These are phyloP conservation scores for Flaveria robusta DNA, from an alignment of 129 eudicot genomes.

Conservation along the genomic window DNA sequence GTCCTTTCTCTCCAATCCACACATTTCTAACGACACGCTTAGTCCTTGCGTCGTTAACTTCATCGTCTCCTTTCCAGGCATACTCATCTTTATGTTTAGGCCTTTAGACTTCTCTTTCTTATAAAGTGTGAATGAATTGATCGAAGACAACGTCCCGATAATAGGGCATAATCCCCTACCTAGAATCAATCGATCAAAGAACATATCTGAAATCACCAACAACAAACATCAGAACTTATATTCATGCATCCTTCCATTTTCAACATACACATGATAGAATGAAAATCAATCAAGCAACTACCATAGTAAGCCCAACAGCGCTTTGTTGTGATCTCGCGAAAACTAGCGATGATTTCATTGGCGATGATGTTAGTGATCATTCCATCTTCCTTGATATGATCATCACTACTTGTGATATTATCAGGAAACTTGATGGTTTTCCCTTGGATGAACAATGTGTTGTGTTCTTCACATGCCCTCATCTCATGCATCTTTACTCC, in stretches of 20 bases:
- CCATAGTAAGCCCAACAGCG: constrained; percentile 4
- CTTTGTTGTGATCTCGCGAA: neutral
- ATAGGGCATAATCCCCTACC: neutral
- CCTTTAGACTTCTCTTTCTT: neutral
- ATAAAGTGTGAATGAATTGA: neutral
- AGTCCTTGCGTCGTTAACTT: constrained; percentile 1
- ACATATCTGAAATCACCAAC: neutral
- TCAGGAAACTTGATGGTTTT: neutral
- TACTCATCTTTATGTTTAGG: neutral
- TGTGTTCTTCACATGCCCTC: neutral
- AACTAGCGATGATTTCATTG: constrained; percentile 1
- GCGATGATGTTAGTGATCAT: neutral
- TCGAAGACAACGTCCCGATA: neutral
- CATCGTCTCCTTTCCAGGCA: neutral
- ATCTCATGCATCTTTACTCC: neutral
- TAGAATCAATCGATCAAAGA: neutral
- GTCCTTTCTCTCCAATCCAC: neutral
- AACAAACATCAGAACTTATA: neutral
- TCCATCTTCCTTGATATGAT: neutral
- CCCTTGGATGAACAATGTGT: neutral
- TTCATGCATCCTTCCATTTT: neutral
- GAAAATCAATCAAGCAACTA: neutral
- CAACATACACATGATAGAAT: neutral
- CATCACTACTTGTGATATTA: neutral
- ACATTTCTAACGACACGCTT: neutral